Evolutionary conservation across 345 rosid genomes (phyloP), one percentile per base, ranked within the genome.

Genomic region (Barbarea vulgaris): DNA sequence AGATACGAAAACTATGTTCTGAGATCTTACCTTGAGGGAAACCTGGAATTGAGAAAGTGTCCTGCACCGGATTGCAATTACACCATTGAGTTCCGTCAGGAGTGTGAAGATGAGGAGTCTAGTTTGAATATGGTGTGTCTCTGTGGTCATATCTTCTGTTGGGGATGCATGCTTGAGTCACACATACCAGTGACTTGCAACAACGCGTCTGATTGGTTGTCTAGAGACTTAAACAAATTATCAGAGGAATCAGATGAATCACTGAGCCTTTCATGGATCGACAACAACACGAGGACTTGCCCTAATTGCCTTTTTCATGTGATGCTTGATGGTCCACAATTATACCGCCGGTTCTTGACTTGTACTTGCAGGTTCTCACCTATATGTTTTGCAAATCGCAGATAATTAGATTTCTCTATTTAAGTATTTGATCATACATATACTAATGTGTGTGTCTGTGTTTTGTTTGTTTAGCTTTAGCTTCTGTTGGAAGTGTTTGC

Each of bases 111-210:
- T 41, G 67, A 36, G 0, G 68, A 52, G 63, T 14, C 4, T 30
- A 15, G 64, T 13, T 22, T 74, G 14, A 55, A 74, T 24, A 48
- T 76, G 14, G 74, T 76, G 48, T 69, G 79, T 60, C 47, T 61
- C 9, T 76, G 79, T 44, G 74, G 74, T 22, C 22, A 68, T 7
- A 61, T 54, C 21, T 76, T 76, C n/a, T 76, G 79, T 6, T 69
- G 79, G 64, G 52, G 48, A 60, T 76, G 79, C 28, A 53, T 6
- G 21, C 37, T 41, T 22, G 79, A 76, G 56, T 61, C 79, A 15
- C 79, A 76, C 42, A 52, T 9, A 61, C 79, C 79, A 6, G 70
- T 76, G 63, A 76, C 79, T 0, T 76, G 79, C 56, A 69, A 69
- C 70, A 76, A 76, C 64, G 69, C 74, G 1, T 52, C 63, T 28